These are phyloP conservation scores for Luffa acutangula DNA, from an alignment of 306 rosid species.

Conservation along the genomic window DNA sequence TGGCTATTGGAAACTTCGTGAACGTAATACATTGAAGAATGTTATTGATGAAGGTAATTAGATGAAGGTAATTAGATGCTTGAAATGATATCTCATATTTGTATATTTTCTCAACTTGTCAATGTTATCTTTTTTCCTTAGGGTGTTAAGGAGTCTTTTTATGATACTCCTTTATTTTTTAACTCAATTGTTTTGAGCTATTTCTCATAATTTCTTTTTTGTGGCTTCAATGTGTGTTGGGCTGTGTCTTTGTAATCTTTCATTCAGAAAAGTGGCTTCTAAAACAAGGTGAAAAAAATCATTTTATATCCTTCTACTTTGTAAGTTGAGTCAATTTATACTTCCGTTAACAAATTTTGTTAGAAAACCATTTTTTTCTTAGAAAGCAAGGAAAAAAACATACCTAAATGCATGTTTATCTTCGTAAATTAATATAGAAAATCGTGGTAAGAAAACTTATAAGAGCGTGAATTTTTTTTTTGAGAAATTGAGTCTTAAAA, in stretches of 20 bases:
- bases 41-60: background rate
- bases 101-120: background rate
- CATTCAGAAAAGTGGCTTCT: background rate
- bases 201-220: background rate
- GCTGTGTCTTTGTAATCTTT: background rate
- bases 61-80: background rate
- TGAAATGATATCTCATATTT: background rate
- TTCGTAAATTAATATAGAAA: background rate
- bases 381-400: background rate
- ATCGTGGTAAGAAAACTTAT: background rate
- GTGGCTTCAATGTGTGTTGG: background rate
- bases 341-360: background rate
- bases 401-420: background rate
- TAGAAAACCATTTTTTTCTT: background rate
- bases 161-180: background rate
- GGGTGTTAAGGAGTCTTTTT: background rate
- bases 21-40: background rate
- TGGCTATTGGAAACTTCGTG: background rate
- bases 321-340: background rate
- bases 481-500: too few species aligned
- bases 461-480: background rate
- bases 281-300: background rate
- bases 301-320: background rate
- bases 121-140: background rate
- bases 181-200: background rate